Evolutionary conservation across 2,329 filamentous ascomycete genomes (phyloP).

Genomic region (Atkinsonella hypoxylon): DNA sequence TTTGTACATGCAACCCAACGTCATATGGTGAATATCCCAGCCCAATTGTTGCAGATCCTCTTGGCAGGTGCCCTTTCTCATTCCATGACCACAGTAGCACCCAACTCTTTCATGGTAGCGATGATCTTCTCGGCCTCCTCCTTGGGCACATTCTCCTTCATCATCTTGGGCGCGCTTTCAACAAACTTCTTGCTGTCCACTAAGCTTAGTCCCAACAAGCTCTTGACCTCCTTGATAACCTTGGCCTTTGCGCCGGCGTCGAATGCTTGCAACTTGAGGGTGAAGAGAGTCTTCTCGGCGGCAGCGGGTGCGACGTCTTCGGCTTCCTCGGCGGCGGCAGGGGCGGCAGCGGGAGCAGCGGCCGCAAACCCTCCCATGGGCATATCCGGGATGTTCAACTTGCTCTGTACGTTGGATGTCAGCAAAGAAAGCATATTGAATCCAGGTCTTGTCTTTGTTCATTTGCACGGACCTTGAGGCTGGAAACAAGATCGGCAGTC

Average conservation of each 20-base stretch:
- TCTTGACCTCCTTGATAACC: constrained; percentile 99
- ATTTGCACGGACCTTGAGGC: constrained; percentile 63
- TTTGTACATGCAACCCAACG: constrained; percentile 27
- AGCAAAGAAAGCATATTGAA: background rate
- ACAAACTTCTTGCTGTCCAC: constrained; percentile 99
- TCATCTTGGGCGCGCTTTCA: constrained; percentile 90
- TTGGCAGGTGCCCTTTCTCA: constrained; percentile 32
- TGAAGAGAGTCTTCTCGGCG: constrained; percentile 96
- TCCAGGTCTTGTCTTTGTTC: background rate
- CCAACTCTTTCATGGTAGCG: constrained; percentile 83
- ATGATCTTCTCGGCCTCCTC: constrained; percentile 99
- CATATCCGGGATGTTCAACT: constrained; percentile 95
- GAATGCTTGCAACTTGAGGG: constrained; percentile 83
- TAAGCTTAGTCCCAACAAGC: constrained; percentile 82
- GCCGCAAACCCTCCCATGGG: constrained; percentile 85
- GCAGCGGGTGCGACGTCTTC: constrained; percentile 80
- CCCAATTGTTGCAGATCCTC: constrained; percentile 1
- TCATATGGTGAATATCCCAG: constrained; percentile 19
- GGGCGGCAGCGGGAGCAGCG: constrained; percentile 47
- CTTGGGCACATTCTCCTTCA: constrained; percentile 99
- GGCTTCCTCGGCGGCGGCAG: constrained; percentile 62
- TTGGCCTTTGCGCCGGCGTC: constrained; percentile 88
- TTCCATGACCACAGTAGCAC: constrained; percentile 83
- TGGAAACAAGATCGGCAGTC: constrained; percentile 89
- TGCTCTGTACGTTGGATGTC: constrained; percentile 44